These are phyloP conservation scores for Kazachstania martiniae DNA, from an alignment of 805 yeast genomes.

Conservation along the genomic window DNA sequence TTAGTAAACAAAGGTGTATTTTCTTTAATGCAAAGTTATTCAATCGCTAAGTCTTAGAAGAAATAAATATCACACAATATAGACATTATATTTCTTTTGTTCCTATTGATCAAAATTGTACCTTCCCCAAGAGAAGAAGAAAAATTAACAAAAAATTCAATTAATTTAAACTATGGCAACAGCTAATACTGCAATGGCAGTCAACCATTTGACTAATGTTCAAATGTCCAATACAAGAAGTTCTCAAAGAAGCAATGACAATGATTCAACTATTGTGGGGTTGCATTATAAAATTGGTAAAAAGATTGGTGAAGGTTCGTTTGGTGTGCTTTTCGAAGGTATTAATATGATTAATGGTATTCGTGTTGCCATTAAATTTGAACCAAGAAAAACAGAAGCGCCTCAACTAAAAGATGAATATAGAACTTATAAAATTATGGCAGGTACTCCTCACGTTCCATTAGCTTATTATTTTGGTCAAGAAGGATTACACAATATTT, in stretches of 20 bases:
- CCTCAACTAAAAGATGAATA: conserved; percentile 96
- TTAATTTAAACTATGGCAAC: not conserved
- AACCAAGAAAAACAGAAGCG: conserved; percentile 93
- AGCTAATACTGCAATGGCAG: conserved; percentile 3
- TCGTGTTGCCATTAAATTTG: conserved; percentile 94
- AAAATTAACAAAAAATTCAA: not conserved
- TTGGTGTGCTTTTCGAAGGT: conserved; percentile 96
- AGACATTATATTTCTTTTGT: not conserved
- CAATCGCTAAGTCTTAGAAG: too few relatives aligned
- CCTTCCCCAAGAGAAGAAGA: not conserved
- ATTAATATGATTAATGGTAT: conserved; percentile 74
- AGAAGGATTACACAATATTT: conserved; percentile 91
- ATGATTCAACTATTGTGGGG: conserved; percentile 46
- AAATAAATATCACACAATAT: too few relatives aligned
- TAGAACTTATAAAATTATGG: conserved; percentile 78
- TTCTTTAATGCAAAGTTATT: too few relatives aligned
- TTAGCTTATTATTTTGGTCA: conserved; percentile 95
- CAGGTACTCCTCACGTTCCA: conserved; percentile 84
- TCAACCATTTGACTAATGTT: conserved; percentile 5
- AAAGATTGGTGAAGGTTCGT: conserved; percentile 97
- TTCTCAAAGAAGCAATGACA: not conserved
- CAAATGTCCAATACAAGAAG: not conserved
- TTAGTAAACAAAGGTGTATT: too few relatives aligned
- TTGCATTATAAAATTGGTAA: conserved; percentile 94
- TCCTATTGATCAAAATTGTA: too few relatives aligned